Percentiles rank a stretch among this genome's conserved stretches.
Conservation (phyloP, 2,329 filamentous ascomycete genomes). For the Claviceps sp. region DNA sequence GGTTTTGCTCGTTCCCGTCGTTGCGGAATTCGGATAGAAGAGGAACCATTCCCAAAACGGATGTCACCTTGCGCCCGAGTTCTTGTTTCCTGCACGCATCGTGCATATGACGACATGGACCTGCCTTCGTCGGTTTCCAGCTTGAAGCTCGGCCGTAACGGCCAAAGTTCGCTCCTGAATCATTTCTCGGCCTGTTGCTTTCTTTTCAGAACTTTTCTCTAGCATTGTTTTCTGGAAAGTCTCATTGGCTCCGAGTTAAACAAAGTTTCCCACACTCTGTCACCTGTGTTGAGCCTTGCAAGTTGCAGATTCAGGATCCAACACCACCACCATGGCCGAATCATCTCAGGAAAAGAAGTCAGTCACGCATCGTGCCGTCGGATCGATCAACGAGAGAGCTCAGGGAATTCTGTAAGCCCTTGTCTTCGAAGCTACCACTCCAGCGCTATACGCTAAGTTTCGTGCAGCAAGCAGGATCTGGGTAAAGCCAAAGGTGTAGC, state of each 20-base stretch:
- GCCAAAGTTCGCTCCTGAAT: too few species aligned
- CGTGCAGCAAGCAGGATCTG: constrained; percentile 52
- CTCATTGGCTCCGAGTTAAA: neutral
- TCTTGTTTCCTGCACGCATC: neutral
- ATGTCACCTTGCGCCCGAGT: neutral
- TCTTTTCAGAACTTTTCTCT: neutral
- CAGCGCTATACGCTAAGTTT: neutral
- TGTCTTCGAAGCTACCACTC: too few species aligned
- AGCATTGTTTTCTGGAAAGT: neutral
- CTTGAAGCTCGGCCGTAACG: neutral
- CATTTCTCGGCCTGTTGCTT: too few species aligned
- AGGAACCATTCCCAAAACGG: constrained; percentile 1
- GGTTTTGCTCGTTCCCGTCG: too few species aligned
- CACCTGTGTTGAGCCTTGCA: too few species aligned
- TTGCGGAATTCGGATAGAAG: neutral
- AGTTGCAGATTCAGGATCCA: neutral
- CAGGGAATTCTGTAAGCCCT: constrained; percentile 33
- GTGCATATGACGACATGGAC: constrained; percentile 4
- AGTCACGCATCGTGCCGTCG: constrained; percentile 20
- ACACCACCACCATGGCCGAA: constrained; percentile 7
- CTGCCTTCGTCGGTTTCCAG: neutral
- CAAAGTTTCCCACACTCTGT: neutral
- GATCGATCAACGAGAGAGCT: constrained; percentile 30
- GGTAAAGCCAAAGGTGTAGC: constrained; percentile 50
- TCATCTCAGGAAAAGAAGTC: constrained; percentile 9